Percentiles rank a stretch among this genome's conserved stretches.
phyloP scores from a whole-genome alignment of 1,139 yeast genomes.

The Pichia terricola region DNA sequence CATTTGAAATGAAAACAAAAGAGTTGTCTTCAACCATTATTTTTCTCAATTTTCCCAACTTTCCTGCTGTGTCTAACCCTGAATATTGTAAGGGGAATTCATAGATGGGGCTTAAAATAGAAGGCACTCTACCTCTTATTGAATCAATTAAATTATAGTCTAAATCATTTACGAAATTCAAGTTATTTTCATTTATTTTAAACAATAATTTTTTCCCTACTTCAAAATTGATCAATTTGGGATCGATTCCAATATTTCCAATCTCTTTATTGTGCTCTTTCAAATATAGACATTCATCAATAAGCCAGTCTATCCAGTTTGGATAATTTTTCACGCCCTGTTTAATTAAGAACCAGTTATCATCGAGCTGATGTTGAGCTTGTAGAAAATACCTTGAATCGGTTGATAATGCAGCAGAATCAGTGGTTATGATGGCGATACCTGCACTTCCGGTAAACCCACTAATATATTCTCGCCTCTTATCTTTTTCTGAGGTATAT shows the following conservation, averaged over 20 bases:
- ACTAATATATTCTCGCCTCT: constrained; percentile 39
- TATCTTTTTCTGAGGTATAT: constrained; percentile 42
- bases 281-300: constrained; percentile 22
- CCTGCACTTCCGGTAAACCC: constrained; percentile 57
- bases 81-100: constrained; percentile 32
- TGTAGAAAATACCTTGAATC: constrained; percentile 51
- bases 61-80: constrained; percentile 34
- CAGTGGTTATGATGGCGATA: constrained; percentile 39
- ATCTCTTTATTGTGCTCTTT: constrained; percentile 3
- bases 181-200: constrained; percentile 26
- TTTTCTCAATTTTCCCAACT: constrained; percentile 20
- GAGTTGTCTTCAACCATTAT: constrained; percentile 13
- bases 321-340: constrained; percentile 40
- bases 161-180: constrained; percentile 34
- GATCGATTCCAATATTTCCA: constrained; percentile 24
- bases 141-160: constrained; percentile 36
- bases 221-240: constrained; percentile 27
- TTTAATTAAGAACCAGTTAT: constrained; percentile 43
- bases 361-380: constrained; percentile 45
- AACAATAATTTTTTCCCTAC: constrained; percentile 23
- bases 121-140: constrained; percentile 17
- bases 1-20: constrained; percentile 28
- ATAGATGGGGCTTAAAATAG: constrained; percentile 22
- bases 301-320: constrained; percentile 48
- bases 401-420: constrained; percentile 41